Evolutionary conservation across 2,329 filamentous ascomycete genomes (phyloP).

Genomic region (Cladophialophora immunda): DNA sequence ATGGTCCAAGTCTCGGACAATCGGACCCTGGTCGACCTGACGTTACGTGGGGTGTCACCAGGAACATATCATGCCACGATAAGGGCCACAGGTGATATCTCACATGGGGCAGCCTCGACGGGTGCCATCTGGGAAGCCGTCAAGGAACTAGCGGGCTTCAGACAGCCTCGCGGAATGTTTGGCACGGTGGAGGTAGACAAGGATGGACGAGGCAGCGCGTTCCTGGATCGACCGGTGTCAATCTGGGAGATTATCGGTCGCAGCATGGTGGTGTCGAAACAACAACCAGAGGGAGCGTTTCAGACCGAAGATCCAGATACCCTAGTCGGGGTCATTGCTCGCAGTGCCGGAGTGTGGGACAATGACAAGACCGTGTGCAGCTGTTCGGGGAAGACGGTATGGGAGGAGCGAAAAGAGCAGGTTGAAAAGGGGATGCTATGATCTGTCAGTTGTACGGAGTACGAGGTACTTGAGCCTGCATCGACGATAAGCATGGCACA

Average conservation of each 20-base stretch:
- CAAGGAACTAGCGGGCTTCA: slow-evolving; percentile 50
- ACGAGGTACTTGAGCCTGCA: background rate
- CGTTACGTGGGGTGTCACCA: slow-evolving; percentile 79
- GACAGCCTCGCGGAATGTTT: slow-evolving; percentile 68
- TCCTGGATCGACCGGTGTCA: slow-evolving; percentile 82
- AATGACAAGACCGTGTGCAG: slow-evolving; percentile 99
- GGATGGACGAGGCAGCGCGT: slow-evolving; percentile 78
- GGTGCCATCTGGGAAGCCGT: slow-evolving; percentile 79
- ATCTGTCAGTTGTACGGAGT: slow-evolving; percentile 45
- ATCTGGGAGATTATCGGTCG: slow-evolving; percentile 97
- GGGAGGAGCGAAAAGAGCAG: slow-evolving; percentile 95
- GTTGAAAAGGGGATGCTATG: slow-evolving; percentile 88
- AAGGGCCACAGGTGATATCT: slow-evolving; percentile 86
- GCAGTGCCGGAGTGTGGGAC: slow-evolving; percentile 98
- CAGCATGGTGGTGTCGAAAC: slow-evolving; percentile 83
- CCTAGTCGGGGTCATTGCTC: slow-evolving; percentile 89
- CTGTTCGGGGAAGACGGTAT: slow-evolving; percentile 96
- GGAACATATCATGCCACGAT: slow-evolving; percentile 87
- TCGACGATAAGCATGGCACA: background rate
- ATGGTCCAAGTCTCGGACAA: slow-evolving; percentile 89
- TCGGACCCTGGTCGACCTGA: slow-evolving; percentile 86
- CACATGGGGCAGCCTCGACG: slow-evolving; percentile 80
- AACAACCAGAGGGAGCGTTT: slow-evolving; percentile 64
- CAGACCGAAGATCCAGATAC: slow-evolving; percentile 82
- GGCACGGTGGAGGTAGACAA: slow-evolving; percentile 78